Percentiles rank a stretch among this genome's conserved stretches.
phyloP scores from a whole-genome alignment of 1,139 yeast species.

The Geotrichum carabidarum region DNA sequence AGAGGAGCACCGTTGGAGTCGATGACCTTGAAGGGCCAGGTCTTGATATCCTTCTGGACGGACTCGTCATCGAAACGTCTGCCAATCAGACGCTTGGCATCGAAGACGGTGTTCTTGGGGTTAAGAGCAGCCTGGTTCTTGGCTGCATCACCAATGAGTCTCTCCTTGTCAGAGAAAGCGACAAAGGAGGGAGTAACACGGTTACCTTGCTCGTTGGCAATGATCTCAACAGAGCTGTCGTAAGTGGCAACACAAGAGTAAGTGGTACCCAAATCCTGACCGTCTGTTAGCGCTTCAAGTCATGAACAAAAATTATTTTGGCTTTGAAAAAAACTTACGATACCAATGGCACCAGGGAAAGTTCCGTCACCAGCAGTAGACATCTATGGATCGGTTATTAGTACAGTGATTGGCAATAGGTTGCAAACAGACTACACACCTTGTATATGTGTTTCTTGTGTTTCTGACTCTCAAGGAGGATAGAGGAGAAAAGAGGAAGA shows the following conservation, averaged over 20 bases:
- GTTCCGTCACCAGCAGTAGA: constrained; percentile 65
- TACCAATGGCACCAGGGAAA: constrained; percentile 99
- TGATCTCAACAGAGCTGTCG: constrained; percentile 78
- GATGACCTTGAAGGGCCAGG: constrained; percentile 94
- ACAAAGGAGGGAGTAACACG: constrained; percentile 98
- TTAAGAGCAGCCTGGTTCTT: constrained; percentile 98
- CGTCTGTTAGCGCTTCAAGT: background rate
- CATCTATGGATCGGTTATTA: constrained; percentile 8
- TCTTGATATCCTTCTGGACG: constrained; percentile 92
- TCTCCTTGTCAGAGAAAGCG: constrained; percentile 95
- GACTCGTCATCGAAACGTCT: constrained; percentile 86
- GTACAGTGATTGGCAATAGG: background rate
- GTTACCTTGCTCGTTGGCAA: constrained; percentile 99
- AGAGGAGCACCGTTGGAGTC: constrained; percentile 79
- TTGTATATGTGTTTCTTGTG: constrained; percentile 1
- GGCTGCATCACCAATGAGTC: constrained; percentile 98
- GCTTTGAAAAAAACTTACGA: constrained; percentile 39
- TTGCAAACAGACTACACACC: background rate
- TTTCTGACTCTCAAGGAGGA: background rate
- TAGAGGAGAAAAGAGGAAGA: background rate
- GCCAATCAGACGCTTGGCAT: constrained; percentile 97
- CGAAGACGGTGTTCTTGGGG: constrained; percentile 95
- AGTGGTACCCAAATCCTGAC: constrained; percentile 79
- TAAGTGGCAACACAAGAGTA: constrained; percentile 68
- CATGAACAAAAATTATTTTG: background rate